Base-by-base conservation (phyloP, 768 basidiomycete species). In the Myochromella boudieri region DNA sequence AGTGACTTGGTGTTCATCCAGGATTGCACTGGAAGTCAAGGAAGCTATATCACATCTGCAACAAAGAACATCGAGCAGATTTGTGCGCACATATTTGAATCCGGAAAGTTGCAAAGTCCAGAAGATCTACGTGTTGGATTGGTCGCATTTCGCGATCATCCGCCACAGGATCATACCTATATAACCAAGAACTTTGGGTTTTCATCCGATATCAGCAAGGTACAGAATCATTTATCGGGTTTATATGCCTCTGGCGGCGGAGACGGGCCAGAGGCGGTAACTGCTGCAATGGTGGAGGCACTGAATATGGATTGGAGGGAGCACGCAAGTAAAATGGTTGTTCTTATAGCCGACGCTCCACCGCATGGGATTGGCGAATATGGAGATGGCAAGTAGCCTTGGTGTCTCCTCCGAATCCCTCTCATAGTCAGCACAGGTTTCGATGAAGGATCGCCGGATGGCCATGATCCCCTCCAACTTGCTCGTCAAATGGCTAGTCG, bases 321-420 rank as follows among this genome's bases (percentile, higher is more conserved):
- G 39, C 68, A 79, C 37, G 89, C 95, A 21, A 91, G 87, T 62
- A 97, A 91, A 75, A 97, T 98, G 92, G 78, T 93, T 41, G 93
- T 98, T 4, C 78, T 97, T 58, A 94, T 97, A 59, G 94, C 95
- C 14, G 95, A 98, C 74, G 95, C 95, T 0, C 95, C 95, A 28
- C 93, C 95, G 12, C 95, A 98, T 69, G 95, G 95, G 2, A 91
- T 97, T 60, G 95, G 95, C 48, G 95, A 97, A 65, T 92, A 92
- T 54, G 95, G 95, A 14, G 95, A 97, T 69, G 94, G 93, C 92
- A 56, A 57, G 77, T 65, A 26, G 27, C 29, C 25, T 50, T 51
- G 52, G 53, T 39, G 36, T 38, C 36, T 39, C 33, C 38, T n/a
- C 32, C 42, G 37, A 47, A 46, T 31, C 11, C 51, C 21, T 36